Conservation (phyloP, 768 basidiomycete species). For the Leccinum boreale region DNA sequence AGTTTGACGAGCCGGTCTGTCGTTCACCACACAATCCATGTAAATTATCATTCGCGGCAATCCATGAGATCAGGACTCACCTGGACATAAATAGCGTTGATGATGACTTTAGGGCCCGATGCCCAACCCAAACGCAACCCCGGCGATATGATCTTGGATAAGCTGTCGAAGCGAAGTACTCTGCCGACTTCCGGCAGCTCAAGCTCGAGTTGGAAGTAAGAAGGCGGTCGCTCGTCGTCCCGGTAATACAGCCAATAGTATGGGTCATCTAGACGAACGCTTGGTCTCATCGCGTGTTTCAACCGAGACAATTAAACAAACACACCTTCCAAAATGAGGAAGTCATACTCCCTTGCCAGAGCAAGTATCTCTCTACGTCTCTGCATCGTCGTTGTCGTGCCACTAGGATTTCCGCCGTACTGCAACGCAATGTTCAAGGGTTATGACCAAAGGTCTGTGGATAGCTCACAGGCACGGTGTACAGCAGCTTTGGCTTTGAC, state of each 20-base stretch:
- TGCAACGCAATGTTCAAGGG: slow-evolving; percentile 19
- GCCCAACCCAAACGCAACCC: no score
- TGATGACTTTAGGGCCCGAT: no score
- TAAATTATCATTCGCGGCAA: neutral
- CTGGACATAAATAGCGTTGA: no score
- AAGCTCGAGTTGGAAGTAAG: neutral
- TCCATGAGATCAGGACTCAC: no score
- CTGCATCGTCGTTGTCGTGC: slow-evolving; percentile 63
- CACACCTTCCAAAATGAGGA: slow-evolving; percentile 75
- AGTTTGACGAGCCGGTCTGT: slow-evolving; percentile 64
- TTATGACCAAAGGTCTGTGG: neutral
- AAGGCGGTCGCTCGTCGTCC: slow-evolving; percentile 38
- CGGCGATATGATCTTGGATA: slow-evolving; percentile 44
- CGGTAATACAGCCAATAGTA: slow-evolving; percentile 70
- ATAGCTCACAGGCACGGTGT: slow-evolving; percentile 60
- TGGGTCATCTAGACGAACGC: slow-evolving; percentile 53
- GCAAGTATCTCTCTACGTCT: slow-evolving; percentile 61
- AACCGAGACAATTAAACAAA: neutral
- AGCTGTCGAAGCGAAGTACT: slow-evolving; percentile 78
- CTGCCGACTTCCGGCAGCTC: neutral
- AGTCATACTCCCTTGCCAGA: slow-evolving; percentile 62
- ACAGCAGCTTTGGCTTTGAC: slow-evolving; percentile 67
- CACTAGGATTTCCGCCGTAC: slow-evolving; percentile 81
- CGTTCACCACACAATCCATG: neutral
- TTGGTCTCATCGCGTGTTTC: neutral